Base-by-base conservation (phyloP, 345 rosid genomes). In the Crucihimalaya himalaica region DNA sequence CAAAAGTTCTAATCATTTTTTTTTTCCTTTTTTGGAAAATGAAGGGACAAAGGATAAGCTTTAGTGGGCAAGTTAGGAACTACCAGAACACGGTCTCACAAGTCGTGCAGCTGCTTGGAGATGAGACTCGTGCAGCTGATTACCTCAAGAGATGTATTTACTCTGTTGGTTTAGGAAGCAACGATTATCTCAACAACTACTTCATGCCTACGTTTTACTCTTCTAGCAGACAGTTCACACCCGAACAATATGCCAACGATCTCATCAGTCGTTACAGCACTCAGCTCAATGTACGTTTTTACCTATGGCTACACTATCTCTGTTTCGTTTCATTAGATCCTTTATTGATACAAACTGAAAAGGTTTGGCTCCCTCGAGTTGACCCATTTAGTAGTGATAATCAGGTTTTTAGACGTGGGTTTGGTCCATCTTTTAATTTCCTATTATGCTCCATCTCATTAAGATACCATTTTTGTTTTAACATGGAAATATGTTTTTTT, bases 101-200 rank as follows among this genome's bases (percentile, higher is more conserved):
- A 50, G 73, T 88, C 3, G 91, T 83, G 70, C 78, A 74, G 59
- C 34, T 91, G 14, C 87, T 94, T 2, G 99, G 99, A 6, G 83
- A 68, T 20, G 79, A 85, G 68, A 52, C 80, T 27, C 47, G 46
- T 0, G 89, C 99, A 8, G 84, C 96, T 27, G 45, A 80, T 74
- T 77, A 89, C 61, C 83, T 94, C 20, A 87, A 90, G 80, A 81
- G 72, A 63, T 91, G 97, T 81, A 87, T 94, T 31, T 87, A 79
- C 79, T 79, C 95, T 3, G 83, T 91, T 20, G 97, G 90, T n/a
- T 61, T 94, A 39, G 98, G 98, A 8, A 94, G 97, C 84, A 94
- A 91, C 60, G 99, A 94, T 71, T 94, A 94, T 71, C 93, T 94
- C 53, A 94, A 94, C 76, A 94, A 94, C 78, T 94, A 94, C 72